phyloP scores from a whole-genome alignment of 345 rosid species.

The Populus simonii region DNA sequence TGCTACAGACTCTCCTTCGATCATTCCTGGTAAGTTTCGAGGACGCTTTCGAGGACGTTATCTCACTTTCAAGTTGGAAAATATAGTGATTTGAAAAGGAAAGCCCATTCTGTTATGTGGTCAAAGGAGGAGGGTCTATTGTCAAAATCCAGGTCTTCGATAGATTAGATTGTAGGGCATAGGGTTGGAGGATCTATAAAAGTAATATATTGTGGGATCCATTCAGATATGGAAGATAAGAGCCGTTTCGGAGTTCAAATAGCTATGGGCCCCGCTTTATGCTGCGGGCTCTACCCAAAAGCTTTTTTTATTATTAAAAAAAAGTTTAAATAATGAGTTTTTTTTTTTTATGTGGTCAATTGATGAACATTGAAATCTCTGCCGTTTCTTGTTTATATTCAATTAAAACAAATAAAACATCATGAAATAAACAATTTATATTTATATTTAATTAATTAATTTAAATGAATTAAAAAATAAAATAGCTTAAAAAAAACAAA shows the following conservation, averaged over 20 bases:
- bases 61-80: neutral
- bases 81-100: neutral
- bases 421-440: no score
- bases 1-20: neutral
- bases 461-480: no score
- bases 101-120: neutral
- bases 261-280: no score
- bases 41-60: neutral
- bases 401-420: no score
- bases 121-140: neutral
- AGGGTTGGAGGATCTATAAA: neutral
- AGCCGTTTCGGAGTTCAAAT: conserved; percentile 5
- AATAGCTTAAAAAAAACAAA: no score
- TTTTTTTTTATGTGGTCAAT: no score
- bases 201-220: conserved; percentile 24
- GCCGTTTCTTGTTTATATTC: no score
- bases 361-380: no score
- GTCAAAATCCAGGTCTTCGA: neutral
- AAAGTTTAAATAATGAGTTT: no score
- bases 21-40: neutral
- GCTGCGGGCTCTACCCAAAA: no score
- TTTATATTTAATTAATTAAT: no score
- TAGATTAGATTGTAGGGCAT: neutral
- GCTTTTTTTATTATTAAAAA: no score
- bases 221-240: conserved; percentile 22